phyloP scores from a whole-genome alignment of 2,329 filamentous ascomycete species.

The Zymoseptoria tritici region DNA sequence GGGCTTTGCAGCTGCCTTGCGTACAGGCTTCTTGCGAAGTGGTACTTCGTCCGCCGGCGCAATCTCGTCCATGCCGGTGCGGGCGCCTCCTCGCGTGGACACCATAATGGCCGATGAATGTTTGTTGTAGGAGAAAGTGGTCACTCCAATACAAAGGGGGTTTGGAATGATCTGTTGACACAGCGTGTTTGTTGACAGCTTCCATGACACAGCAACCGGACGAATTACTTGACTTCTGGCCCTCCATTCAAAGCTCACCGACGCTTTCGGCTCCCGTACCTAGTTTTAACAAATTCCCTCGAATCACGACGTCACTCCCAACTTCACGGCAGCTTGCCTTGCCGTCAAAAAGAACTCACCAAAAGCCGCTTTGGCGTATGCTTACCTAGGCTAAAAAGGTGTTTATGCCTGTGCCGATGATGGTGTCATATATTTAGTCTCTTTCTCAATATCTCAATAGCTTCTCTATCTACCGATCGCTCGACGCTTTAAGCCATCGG shows the following conservation, averaged over 20 bases:
- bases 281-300: background rate
- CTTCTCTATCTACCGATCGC: background rate
- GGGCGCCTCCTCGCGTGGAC: conserved; percentile 28
- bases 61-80: conserved; percentile 15
- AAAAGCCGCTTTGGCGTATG: background rate
- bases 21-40: conserved; percentile 30
- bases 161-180: background rate
- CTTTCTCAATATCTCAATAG: background rate
- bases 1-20: conserved; percentile 22
- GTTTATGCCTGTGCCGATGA: background rate
- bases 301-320: background rate
- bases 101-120: conserved; percentile 24
- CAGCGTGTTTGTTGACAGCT: background rate
- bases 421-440: background rate
- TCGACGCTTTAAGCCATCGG: background rate
- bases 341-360: background rate
- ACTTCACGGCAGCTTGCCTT: background rate
- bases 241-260: no score
- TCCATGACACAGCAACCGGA: no score
- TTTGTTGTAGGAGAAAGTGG: background rate
- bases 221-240: no score
- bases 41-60: conserved; percentile 3
- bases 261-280: no score
- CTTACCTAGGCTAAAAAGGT: background rate
- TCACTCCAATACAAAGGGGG: background rate